Evolutionary conservation across 2,329 filamentous ascomycete species (phyloP), one percentile per base, ranked within the genome.

Genomic region (Verticillium isaacii): DNA sequence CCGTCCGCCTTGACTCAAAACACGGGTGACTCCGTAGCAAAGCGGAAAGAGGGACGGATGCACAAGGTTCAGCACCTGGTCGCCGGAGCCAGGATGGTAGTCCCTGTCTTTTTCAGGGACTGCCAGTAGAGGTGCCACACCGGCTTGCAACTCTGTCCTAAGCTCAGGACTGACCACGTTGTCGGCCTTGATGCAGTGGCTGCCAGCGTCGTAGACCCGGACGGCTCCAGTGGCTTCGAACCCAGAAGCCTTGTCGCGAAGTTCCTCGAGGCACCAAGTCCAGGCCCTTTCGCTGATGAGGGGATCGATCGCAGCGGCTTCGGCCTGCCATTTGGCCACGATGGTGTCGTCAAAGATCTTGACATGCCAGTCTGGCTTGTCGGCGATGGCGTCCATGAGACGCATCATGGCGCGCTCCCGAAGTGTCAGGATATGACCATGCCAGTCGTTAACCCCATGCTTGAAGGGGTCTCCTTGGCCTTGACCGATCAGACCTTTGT

Each of bases 11-110:
- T 73, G 60, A 1, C 66, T 56, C 1, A 75, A 55, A 17, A 75
- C 66, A 3, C 75, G 75, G 2, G 78, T 79, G 15, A 72, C 71
- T 0, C 82, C 84, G 65, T 85, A 86, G 1, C 85, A 69, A 0
- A 90, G 71, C 0, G 87, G 86, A 65, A 81, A 90, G 7, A 90
- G 74, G 0, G 85, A 89, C 1, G 87, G 86, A 65, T 90, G 82
- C 5, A 90, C 79, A 1, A 90, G 73, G 68, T 90, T 82, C 0
- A 87, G 79, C 1, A 90, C 85, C 63, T 79, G 80, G 0, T 75
- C 71, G 36, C 85, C 74, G 0, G 82, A 85, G 2, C 80, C 76
- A 0, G 87, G 87, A 70, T 89, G 85, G 80, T 82, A 90, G 70
- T 89, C 87, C 64, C 82, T 81, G 37, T 76, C 58, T 0, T 73